These are phyloP conservation scores for Pulveroboletus sp. DNA, from an alignment of 768 basidiomycete genomes.

Conservation along the genomic window DNA sequence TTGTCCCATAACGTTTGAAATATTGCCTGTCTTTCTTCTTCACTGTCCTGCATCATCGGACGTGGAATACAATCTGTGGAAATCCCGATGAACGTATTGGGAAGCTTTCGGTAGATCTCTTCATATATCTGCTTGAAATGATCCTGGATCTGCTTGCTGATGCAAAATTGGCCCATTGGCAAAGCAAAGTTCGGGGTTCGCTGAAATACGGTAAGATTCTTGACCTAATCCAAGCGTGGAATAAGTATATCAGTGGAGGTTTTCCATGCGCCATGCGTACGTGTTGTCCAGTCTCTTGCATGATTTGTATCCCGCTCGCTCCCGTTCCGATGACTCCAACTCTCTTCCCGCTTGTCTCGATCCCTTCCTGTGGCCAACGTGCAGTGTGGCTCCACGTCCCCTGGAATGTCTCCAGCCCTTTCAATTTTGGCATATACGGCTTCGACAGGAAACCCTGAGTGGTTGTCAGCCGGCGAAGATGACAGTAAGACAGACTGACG, in stretches of 20 bases:
- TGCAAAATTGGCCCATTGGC: slow-evolving; percentile 7
- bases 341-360: slow-evolving; percentile 7
- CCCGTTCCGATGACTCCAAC: slow-evolving; percentile 18
- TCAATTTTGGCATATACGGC: slow-evolving; percentile 6
- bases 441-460: slow-evolving; percentile 8
- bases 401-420: slow-evolving; percentile 8
- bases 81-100: background rate
- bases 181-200: slow-evolving; percentile 13
- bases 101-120: slow-evolving; percentile 2
- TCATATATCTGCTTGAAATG: slow-evolving; percentile 9
- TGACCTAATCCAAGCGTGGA: background rate
- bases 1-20: slow-evolving; percentile 8
- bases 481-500: background rate
- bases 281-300: slow-evolving; percentile 9
- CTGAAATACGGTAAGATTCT: slow-evolving; percentile 10
- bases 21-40: slow-evolving; percentile 6
- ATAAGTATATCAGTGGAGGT: background rate
- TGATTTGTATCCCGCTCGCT: slow-evolving; percentile 11
- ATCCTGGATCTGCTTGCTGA: slow-evolving; percentile 8
- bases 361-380: slow-evolving; percentile 15
- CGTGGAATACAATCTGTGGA: background rate
- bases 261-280: background rate
- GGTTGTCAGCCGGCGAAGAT: background rate
- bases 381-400: slow-evolving; percentile 7
- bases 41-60: slow-evolving; percentile 7